Conservation (phyloP, 2,329 filamentous ascomycete genomes). For the Huntiella abstrusa region DNA sequence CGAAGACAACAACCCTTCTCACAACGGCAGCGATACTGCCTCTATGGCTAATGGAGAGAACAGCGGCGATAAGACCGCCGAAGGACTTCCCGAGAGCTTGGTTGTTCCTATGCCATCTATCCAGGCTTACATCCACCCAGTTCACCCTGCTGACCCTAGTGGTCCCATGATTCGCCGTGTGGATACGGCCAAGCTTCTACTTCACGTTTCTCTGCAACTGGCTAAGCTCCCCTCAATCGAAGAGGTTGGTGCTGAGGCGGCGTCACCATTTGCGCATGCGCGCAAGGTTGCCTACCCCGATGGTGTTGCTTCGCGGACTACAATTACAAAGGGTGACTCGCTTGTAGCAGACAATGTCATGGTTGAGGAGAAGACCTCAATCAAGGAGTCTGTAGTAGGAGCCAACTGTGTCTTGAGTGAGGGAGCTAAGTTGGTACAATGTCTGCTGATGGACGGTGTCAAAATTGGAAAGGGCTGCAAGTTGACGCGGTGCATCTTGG, state of each 20-base stretch:
- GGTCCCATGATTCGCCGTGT: conserved; percentile 65
- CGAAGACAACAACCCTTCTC: conserved; percentile 4
- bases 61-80: conserved; percentile 1
- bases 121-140: conserved; percentile 64
- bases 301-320: conserved; percentile 60
- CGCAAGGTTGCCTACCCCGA: conserved; percentile 70
- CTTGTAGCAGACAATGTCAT: conserved; percentile 78
- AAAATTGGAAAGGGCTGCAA: conserved; percentile 69
- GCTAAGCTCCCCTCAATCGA: conserved; percentile 64
- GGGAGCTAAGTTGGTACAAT: conserved; percentile 72
- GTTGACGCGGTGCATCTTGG: conserved; percentile 73
- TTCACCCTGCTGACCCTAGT: conserved; percentile 41
- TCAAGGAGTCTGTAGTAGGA: conserved; percentile 82
- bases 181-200: conserved; percentile 66
- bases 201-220: conserved; percentile 65
- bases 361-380: conserved; percentile 72
- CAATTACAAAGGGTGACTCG: conserved; percentile 64
- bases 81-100: conserved; percentile 12
- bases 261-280: conserved; percentile 58
- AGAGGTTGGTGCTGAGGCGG: conserved; percentile 34
- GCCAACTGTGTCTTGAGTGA: conserved; percentile 70
- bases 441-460: conserved; percentile 81
- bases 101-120: conserved; percentile 43
- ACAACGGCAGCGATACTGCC: conserved; percentile 8
- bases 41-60: conserved; percentile 1